Evolutionary conservation across 805 yeast species (phyloP).

Genomic region (Yamadazyma insecticola): DNA sequence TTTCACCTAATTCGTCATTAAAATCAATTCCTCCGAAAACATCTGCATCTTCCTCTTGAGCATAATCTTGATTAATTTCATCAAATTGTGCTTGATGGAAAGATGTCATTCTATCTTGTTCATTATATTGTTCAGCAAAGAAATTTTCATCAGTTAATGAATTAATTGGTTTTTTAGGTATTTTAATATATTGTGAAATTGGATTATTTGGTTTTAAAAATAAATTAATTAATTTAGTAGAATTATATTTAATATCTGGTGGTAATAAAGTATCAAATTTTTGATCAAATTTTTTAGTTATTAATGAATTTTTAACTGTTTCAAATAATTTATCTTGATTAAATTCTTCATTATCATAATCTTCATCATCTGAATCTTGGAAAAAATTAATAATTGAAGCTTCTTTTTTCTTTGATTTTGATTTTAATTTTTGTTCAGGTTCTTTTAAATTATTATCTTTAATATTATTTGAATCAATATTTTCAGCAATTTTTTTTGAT

Average conservation of each 20-base stretch:
- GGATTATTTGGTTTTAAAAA: conserved; percentile 57
- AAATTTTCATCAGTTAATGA: conserved; percentile 56
- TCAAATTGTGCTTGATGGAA: conserved; percentile 39
- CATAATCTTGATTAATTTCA: conserved; percentile 32
- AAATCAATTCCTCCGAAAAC: conserved; percentile 36
- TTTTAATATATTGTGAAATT: conserved; percentile 14
- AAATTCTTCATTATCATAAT: too few species aligned
- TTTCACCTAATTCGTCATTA: conserved; percentile 24
- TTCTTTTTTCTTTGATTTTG: conserved; percentile 15
- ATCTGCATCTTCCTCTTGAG: conserved; percentile 29
- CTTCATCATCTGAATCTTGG: conserved; percentile 24
- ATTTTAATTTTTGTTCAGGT: neutral
- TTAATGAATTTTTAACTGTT: conserved; percentile 19
- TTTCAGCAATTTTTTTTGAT: conserved; percentile 21
- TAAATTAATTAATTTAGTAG: conserved; percentile 60
- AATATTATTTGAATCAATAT: neutral
- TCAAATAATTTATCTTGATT: conserved; percentile 31
- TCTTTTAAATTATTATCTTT: conserved; percentile 3
- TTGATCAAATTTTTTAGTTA: conserved; percentile 9
- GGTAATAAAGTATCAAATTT: conserved; percentile 54
- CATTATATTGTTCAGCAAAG: conserved; percentile 65
- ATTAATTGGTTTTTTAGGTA: conserved; percentile 7
- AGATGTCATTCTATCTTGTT: conserved; percentile 34
- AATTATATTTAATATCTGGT: conserved; percentile 66
- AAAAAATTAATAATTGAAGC: conserved; percentile 26